phyloP scores from a whole-genome alignment of 768 basidiomycete species.

The Lentinula raphanica region DNA sequence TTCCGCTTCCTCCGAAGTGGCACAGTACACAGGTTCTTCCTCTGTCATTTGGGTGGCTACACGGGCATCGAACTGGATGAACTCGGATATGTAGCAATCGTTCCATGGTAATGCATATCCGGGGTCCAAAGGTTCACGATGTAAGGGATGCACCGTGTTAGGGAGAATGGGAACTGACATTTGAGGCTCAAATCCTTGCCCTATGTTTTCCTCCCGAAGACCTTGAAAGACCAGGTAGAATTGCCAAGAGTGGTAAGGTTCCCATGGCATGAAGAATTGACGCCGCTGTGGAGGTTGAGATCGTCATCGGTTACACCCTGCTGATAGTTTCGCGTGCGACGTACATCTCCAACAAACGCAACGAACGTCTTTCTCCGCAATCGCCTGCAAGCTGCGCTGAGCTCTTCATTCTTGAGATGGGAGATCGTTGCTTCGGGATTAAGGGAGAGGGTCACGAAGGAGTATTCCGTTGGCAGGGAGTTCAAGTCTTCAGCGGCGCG shows the following conservation, averaged over 20 bases:
- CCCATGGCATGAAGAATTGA: not conserved
- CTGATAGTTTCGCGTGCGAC: not conserved
- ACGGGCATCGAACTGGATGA: not conserved
- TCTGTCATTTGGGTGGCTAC: not conserved
- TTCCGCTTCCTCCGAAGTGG: not conserved
- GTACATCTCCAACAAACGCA: not conserved
- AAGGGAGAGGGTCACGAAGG: conserved; percentile 2
- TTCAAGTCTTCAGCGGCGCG: not conserved
- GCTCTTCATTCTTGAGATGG: not conserved
- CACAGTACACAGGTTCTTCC: not conserved
- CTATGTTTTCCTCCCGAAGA: not conserved
- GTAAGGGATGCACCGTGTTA: conserved; percentile 6
- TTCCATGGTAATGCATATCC: conserved; percentile 11
- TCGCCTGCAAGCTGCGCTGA: conserved; percentile 1
- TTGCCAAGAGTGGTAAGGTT: not conserved
- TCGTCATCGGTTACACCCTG: not conserved
- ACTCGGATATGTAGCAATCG: conserved; percentile 8
- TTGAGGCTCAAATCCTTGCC: not conserved
- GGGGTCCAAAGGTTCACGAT: conserved; percentile 1
- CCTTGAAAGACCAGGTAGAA: conserved; percentile 8
- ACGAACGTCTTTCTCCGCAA: conserved; percentile 8
- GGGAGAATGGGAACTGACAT: conserved; percentile 12
- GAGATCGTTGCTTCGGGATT: conserved; percentile 7
- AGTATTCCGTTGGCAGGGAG: conserved; percentile 5
- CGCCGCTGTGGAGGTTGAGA: not conserved